Conservation (phyloP, 2,329 filamentous ascomycete genomes). For the Exserohilum turcica region DNA sequence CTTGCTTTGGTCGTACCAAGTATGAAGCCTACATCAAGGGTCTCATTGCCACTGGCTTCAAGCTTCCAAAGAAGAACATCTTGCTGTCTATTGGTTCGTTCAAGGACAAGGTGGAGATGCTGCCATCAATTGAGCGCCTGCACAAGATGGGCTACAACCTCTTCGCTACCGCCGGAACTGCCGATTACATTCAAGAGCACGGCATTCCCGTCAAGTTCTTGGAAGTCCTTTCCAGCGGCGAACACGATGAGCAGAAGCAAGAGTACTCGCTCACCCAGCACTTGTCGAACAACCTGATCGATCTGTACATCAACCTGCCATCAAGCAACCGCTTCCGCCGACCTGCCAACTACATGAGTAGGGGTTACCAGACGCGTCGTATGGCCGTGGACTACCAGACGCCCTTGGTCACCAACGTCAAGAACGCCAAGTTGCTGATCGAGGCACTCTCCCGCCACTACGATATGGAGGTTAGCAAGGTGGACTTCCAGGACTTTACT, state of each 20-base stretch:
- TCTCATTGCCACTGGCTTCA: constrained; percentile 93
- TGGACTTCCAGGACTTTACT: constrained; percentile 87
- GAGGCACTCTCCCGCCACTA: constrained; percentile 92
- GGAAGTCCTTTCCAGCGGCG: constrained; percentile 69
- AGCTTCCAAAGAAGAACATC: constrained; percentile 92
- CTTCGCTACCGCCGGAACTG: constrained; percentile 94
- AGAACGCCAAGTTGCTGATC: constrained; percentile 96
- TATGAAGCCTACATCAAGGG: constrained; percentile 98
- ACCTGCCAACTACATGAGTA: constrained; percentile 97
- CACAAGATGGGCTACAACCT: constrained; percentile 92
- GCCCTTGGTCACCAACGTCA: constrained; percentile 96
- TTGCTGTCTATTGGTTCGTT: constrained; percentile 93
- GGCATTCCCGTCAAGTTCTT: constrained; percentile 91
- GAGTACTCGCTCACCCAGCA: constrained; percentile 98
- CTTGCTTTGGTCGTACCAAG: constrained; percentile 93
- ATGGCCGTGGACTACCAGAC: constrained; percentile 99
- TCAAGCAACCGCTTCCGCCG: constrained; percentile 97
- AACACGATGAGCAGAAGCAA: constrained; percentile 81
- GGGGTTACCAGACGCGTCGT: constrained; percentile 92
- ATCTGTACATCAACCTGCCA: constrained; percentile 98
- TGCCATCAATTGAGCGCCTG: constrained; percentile 87
- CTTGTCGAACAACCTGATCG: constrained; percentile 95
- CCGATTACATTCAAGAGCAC: constrained; percentile 94
- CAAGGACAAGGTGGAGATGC: constrained; percentile 98
- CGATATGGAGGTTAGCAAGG: constrained; percentile 77